phyloP scores from a whole-genome alignment of 1,284 basidiomycete species.

The Sanghuangporus baumii region DNA sequence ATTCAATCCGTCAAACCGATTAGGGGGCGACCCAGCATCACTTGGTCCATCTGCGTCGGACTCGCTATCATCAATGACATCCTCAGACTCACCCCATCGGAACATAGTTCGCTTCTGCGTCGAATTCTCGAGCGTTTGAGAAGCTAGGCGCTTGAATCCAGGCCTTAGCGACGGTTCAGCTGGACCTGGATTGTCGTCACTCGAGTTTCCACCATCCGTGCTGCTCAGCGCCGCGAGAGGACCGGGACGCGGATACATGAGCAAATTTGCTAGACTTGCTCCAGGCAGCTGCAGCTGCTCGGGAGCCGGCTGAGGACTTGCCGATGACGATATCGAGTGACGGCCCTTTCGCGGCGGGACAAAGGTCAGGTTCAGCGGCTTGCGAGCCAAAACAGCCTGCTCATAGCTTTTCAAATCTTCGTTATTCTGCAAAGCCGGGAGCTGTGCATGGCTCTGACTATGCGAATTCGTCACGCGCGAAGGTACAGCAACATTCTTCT shows the following conservation, averaged over 20 bases:
- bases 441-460: constrained; percentile 4
- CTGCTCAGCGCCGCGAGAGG: neutral
- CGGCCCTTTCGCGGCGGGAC: constrained; percentile 10
- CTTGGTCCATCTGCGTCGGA: constrained; percentile 11
- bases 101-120: constrained; percentile 49
- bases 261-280: neutral
- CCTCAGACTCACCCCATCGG: constrained; percentile 30
- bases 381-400: constrained; percentile 64
- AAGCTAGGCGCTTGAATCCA: constrained; percentile 65
- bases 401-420: constrained; percentile 70
- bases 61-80: constrained; percentile 23
- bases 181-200: constrained; percentile 7
- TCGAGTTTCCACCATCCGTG: constrained; percentile 5
- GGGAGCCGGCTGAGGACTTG: constrained; percentile 5
- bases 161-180: constrained; percentile 33
- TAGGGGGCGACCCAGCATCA: neutral
- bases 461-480: constrained; percentile 25
- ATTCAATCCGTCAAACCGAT: neutral
- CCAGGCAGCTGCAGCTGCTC: neutral
- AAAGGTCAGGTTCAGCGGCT: constrained; percentile 29
- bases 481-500: constrained; percentile 27
- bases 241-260: constrained; percentile 2
- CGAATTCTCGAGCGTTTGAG: constrained; percentile 59
- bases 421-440: constrained; percentile 23
- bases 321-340: constrained; percentile 2